Evolutionary conservation across 2,329 filamentous ascomycete species (phyloP), one percentile per base, ranked within the genome.

Genomic region (Cladophialophora exuberans): DNA sequence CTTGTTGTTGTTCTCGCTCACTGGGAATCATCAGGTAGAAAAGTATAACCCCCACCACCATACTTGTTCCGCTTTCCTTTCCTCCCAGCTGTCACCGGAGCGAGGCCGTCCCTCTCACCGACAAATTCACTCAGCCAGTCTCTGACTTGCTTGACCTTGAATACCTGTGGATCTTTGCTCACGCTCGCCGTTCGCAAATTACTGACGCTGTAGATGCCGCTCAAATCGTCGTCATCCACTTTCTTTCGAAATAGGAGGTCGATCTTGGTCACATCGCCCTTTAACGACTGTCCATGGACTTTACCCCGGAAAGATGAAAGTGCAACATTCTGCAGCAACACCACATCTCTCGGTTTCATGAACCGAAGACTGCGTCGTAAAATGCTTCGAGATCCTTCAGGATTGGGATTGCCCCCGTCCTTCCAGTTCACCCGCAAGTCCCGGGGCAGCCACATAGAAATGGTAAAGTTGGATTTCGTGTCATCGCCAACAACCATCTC

Each of bases 401-500:
- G 44, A 18, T 57, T 57, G 17, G 62, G 60, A n/a, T 65, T 59
- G 52, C 61, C 33, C 30, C 61, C 39, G 60, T 58, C 62, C 33
- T 63, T 63, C 62, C 62, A 65, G 22, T 61, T 61, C 25, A 59
- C 57, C 41, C 52, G 53, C 57, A 59, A 65, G 26, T 62, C 66
- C 33, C 58, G 64, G 62, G 57, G 60, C 1, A 96, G 75, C 93
- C 93, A 97, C 69, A 96, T 90, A 2, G 88, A 92, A 52, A 97
- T 78, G 23, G 80, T 83, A 72, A 97, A 96, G 2, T 87, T 88
- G 0, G 89, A 83, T 60, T 80, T 83, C 0, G 91, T 96, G 47
- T 96, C 89, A 69, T 97, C 93, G 4, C 89, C 92, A 1, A 97
- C 84, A 1, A 92, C 76, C 2, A 94, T 71, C 70, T 96, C 90